Evolutionary conservation across 2,329 filamentous ascomycete genomes (phyloP).

Genomic region (Madurella fahalii): DNA sequence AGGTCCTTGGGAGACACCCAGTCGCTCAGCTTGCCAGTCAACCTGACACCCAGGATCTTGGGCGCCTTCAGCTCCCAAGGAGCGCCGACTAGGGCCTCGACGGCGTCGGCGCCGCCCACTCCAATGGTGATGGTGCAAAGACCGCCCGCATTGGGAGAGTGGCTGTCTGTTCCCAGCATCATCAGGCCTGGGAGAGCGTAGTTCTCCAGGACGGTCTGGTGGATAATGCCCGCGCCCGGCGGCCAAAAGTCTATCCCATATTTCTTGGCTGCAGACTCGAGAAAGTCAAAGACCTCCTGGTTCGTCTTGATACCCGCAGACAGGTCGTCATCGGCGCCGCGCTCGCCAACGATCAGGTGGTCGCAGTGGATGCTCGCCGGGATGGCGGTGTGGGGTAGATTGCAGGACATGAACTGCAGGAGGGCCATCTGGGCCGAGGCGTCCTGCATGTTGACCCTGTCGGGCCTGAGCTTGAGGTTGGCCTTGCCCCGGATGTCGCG

Average conservation of each 20-base stretch:
- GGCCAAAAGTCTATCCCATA: constrained; percentile 97
- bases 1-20: constrained; percentile 97
- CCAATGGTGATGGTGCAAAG: constrained; percentile 92
- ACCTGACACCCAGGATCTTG: constrained; percentile 77
- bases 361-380: constrained; percentile 98
- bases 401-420: constrained; percentile 97
- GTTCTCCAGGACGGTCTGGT: constrained; percentile 97
- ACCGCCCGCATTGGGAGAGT: constrained; percentile 96
- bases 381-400: constrained; percentile 81
- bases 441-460: constrained; percentile 98
- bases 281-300: constrained; percentile 95
- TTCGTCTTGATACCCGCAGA: constrained; percentile 83
- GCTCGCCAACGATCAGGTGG: constrained; percentile 95
- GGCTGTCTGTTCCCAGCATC: constrained; percentile 98
- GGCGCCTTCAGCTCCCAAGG: constrained; percentile 98
- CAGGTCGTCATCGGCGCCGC: constrained; percentile 82
- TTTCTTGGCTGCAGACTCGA: constrained; percentile 86
- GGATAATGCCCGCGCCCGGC: constrained; percentile 89
- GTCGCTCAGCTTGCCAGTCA: constrained; percentile 77
- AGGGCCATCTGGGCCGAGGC: constrained; percentile 98
- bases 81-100: constrained; percentile 91
- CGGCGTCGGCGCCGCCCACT: constrained; percentile 93
- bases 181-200: constrained; percentile 95
- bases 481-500: constrained; percentile 78
- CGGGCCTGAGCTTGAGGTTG: constrained; percentile 94